These are phyloP conservation scores for Zygosaccharomyces siamensis DNA, from an alignment of 805 yeast genomes.

Conservation along the genomic window DNA sequence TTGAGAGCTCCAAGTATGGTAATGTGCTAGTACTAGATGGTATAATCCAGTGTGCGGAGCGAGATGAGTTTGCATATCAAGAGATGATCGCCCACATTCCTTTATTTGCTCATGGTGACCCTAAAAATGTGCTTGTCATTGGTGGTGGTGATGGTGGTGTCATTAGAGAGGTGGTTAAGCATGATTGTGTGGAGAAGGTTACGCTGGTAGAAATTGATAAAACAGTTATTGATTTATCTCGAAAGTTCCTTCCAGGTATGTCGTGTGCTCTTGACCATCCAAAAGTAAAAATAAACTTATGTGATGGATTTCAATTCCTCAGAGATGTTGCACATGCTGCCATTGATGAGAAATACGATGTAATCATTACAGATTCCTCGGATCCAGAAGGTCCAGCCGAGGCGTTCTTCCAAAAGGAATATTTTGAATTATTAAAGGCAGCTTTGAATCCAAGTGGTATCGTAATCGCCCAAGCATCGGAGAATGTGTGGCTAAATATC, in stretches of 20 bases:
- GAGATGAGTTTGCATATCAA: conserved; percentile 92
- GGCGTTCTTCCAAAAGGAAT: conserved; percentile 72
- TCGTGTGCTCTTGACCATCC: conserved; percentile 59
- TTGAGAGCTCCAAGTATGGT: conserved; percentile 71
- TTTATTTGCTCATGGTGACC: conserved; percentile 67
- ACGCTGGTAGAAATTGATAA: conserved; percentile 88
- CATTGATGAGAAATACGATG: conserved; percentile 55
- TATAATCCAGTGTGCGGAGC: conserved; percentile 83
- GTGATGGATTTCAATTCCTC: conserved; percentile 81
- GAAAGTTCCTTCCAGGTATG: conserved; percentile 73
- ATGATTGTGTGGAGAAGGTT: conserved; percentile 55
- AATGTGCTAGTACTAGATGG: conserved; percentile 88
- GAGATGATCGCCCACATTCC: conserved; percentile 87
- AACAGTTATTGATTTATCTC: conserved; percentile 67
- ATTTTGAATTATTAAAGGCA: conserved; percentile 60
- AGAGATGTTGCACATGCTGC: conserved; percentile 34
- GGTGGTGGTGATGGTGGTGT: conserved; percentile 99
- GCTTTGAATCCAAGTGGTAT: conserved; percentile 62
- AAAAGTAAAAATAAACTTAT: conserved; percentile 59
- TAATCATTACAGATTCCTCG: conserved; percentile 85
- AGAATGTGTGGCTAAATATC: conserved; percentile 71
- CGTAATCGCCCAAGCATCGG: conserved; percentile 74
- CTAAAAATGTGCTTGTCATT: conserved; percentile 73
- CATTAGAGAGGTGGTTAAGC: conserved; percentile 79
- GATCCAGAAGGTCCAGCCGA: conserved; percentile 97